A percentile compares a stretch with the other conserved stretches of the same genome.
Conservation (phyloP, 2,329 filamentous ascomycete species). For the Aspergillus versicolor region DNA sequence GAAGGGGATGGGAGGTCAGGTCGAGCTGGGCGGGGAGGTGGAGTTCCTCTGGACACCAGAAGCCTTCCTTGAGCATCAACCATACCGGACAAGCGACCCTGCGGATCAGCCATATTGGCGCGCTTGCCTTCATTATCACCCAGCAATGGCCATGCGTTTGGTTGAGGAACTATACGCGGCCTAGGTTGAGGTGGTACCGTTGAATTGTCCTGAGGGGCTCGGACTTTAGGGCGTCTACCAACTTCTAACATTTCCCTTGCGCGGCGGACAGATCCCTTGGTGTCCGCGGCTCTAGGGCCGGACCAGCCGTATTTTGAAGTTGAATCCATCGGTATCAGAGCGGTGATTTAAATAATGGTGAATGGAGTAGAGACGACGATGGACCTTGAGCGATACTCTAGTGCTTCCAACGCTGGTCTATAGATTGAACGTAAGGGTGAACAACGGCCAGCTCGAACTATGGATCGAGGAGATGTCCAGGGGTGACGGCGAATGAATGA, state of each 20-base stretch:
- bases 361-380: background rate
- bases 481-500: slow-evolving; percentile 9
- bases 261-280: slow-evolving; percentile 36
- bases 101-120: slow-evolving; percentile 24
- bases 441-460: slow-evolving; percentile 13
- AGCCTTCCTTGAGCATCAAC: slow-evolving; percentile 21
- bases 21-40: slow-evolving; percentile 43
- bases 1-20: slow-evolving; percentile 40
- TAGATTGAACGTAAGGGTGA: background rate
- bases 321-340: slow-evolving; percentile 22
- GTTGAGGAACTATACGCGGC: slow-evolving; percentile 28
- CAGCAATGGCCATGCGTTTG: slow-evolving; percentile 49
- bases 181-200: slow-evolving; percentile 12
- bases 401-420: background rate
- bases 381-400: background rate
- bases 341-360: background rate
- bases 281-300: slow-evolving; percentile 15
- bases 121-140: slow-evolving; percentile 27
- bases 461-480: slow-evolving; percentile 6
- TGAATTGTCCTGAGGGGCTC: slow-evolving; percentile 9
- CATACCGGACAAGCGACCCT: slow-evolving; percentile 20
- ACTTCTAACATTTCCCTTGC: slow-evolving; percentile 36
- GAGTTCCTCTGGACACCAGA: slow-evolving; percentile 35
- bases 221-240: slow-evolving; percentile 26
- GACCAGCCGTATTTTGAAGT: slow-evolving; percentile 13